Evolutionary conservation across 2,329 filamentous ascomycete species (phyloP), one percentile per base, ranked within the genome.

Genomic region (Fusarium goolgardi): DNA sequence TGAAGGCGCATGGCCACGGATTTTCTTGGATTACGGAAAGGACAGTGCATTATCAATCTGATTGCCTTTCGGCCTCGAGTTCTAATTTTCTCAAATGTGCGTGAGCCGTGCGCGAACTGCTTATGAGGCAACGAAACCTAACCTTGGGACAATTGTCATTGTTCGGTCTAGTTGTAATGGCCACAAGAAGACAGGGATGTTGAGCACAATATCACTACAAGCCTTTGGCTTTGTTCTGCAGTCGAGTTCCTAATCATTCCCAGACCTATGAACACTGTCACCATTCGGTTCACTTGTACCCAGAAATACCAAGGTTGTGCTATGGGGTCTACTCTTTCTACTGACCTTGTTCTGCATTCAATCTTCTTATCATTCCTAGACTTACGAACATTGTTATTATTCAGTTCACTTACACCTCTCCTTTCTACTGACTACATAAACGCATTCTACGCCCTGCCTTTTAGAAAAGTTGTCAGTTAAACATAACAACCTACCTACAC

Each of bases 21-120:
- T 49, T 51, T 61, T 69, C 51, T 60, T 55, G 56, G 70, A 52
- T 70, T 51, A 50, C 62, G 65, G 69, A 61, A 60, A 56, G 55
- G 50, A 66, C 35, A 63, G 53, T 31, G 55, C 37, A 45, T 56
- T 55, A 55, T 57, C 41, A 60, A 64, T 63, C 46, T 69, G 67
- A 72, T 56, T 67, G 58, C 64, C 53, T 67, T 56, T 62, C 51
- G 61, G 27, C 34, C 54, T 54, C 59, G 35, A 69, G 65, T 67
- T 53, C 40, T 43, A 61, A 47, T 35, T 23, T 46, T 44, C 53
- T 39, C 11, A 40, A 25, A 21, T 16, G 6, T 35, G 20, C 34
- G 23, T 44, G 35, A 39, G 40, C 29, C 21, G 5, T 15, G 39
- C 31, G 20, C 35, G 34, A 31, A 32, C 32, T 13, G 5, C 20